Base-by-base conservation (phyloP, 1,284 basidiomycete genomes). In the Xerocomus nothofagi region DNA sequence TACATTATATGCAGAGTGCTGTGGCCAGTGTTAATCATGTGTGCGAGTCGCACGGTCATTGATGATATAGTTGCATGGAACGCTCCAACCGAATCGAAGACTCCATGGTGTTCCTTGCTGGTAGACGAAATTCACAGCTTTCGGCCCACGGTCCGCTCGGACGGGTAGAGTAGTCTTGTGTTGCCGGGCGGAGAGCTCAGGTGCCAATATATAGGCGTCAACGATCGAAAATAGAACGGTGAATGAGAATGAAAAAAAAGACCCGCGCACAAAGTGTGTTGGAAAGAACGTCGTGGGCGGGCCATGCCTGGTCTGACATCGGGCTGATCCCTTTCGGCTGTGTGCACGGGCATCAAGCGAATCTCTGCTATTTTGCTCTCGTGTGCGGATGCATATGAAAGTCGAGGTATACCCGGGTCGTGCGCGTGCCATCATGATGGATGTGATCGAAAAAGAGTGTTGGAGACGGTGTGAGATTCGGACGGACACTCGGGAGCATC, bases 251-350 rank as follows among this genome's bases (percentile, higher is more conserved):
- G 26, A 8, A 9, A 15, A 27, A 12, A 18, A 9, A 4, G 10
- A 15, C 6, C 2, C 20, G 15, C 7, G 17, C 23, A 11, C 36
- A 23, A 20, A 14, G 45, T n/a, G 17, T 43, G 23, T 43, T 15
- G 21, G 12, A 24, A 11, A 4, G 37, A n/a, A 43, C 11, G 43
- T 27, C 11, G 43, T 27, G 44, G 46, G 36, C 37, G 23, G 50
- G 34, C 29, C 10, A 27, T 17, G 10, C 9, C 10, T 27, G 26
- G 26, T 27, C 26, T 27, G 26, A 37, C 47, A 49, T 30, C 32
- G 48, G 18, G 48, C 20, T 2, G n/a, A 52, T 52, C 48, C 24
- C 38, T 17, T 20, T 29, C 3, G 21, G 47, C 47, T 43, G 34
- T 48, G 48, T n/a, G 14, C 17, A 17, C 46, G 23, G 44, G 12